phyloP scores from a whole-genome alignment of 1,139 yeast genomes.

The Yamadazyma trypodendri region DNA sequence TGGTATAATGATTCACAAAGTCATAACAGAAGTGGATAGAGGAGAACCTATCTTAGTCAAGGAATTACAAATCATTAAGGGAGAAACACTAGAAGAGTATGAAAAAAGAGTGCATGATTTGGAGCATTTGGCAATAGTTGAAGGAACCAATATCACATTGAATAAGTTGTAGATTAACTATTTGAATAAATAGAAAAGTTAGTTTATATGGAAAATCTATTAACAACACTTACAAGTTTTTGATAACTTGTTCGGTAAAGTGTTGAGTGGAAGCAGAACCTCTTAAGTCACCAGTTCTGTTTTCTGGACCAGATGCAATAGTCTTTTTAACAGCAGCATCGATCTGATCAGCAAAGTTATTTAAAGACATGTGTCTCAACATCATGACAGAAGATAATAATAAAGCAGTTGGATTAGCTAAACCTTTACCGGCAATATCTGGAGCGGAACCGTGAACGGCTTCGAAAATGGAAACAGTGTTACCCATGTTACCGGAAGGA shows the following conservation, averaged over 20 bases:
- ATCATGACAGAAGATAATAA: conserved; percentile 95
- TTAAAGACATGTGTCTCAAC: conserved; percentile 97
- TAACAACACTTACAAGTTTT: conserved; percentile 46
- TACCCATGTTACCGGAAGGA: conserved; percentile 99
- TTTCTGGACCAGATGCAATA: conserved; percentile 90
- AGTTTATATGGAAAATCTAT: too few relatives aligned
- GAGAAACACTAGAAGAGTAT: conserved; percentile 75
- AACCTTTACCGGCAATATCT: conserved; percentile 96
- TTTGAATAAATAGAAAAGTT: background rate
- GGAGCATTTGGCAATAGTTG: conserved; percentile 91
- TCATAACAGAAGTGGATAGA: conserved; percentile 89
- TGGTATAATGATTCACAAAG: conserved; percentile 97
- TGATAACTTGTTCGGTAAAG: conserved; percentile 72
- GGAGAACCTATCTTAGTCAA: conserved; percentile 87
- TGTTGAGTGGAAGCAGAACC: conserved; percentile 87
- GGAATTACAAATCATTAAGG: conserved; percentile 66
- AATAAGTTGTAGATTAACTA: background rate
- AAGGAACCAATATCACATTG: conserved; percentile 58
- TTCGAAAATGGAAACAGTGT: conserved; percentile 94
- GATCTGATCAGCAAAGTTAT: conserved; percentile 75
- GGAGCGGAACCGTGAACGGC: conserved; percentile 99
- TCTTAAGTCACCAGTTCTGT: conserved; percentile 93
- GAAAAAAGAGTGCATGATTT: conserved; percentile 79
- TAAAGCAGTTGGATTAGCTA: conserved; percentile 98
- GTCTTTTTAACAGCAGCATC: conserved; percentile 88